A percentile compares a stretch with the other conserved stretches of the same genome.
Conservation (phyloP, 306 rosid species). For the Trifolium repens region DNA sequence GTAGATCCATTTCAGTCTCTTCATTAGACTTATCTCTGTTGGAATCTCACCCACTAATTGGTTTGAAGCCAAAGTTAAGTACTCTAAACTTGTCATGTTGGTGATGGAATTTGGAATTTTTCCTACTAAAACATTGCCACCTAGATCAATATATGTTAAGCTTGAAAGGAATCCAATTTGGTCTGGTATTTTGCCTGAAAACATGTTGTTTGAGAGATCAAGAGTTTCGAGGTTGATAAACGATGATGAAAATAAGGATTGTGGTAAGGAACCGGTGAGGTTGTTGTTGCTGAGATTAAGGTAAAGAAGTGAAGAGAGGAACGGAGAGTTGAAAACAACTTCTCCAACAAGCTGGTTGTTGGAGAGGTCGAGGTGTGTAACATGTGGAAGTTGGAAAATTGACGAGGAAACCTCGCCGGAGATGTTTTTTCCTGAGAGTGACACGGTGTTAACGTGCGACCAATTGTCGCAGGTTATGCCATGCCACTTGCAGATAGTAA, state of each 20-base stretch:
- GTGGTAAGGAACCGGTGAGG: conserved; percentile 72
- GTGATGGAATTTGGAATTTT: conserved; percentile 68
- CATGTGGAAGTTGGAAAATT: conserved; percentile 54
- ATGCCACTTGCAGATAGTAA: conserved; percentile 63
- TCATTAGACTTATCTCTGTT: conserved; percentile 53
- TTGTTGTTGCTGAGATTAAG: conserved; percentile 90
- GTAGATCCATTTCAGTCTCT: conserved; percentile 75
- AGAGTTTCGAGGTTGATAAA: conserved; percentile 55
- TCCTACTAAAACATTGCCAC: conserved; percentile 77
- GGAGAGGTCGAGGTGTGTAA: conserved; percentile 71
- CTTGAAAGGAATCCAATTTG: conserved; percentile 59
- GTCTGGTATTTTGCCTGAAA: conserved; percentile 67
- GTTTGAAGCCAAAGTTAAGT: conserved; percentile 83
- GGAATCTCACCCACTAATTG: conserved; percentile 73
- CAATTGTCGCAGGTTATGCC: conserved; percentile 68
- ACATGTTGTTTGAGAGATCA: conserved; percentile 91
- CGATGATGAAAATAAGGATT: conserved; percentile 47
- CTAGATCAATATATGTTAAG: conserved; percentile 74
- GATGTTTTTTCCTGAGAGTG: conserved; percentile 68
- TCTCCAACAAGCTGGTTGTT: conserved; percentile 69
- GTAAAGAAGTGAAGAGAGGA: conserved; percentile 52
- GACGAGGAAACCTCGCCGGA: conserved; percentile 59
- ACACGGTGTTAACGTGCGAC: conserved; percentile 50
- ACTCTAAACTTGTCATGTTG: conserved; percentile 59
- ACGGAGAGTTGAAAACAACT: conserved; percentile 29